Evolutionary conservation across 2,329 filamentous ascomycete genomes (phyloP).

Genomic region (Fusarium nygamai): DNA sequence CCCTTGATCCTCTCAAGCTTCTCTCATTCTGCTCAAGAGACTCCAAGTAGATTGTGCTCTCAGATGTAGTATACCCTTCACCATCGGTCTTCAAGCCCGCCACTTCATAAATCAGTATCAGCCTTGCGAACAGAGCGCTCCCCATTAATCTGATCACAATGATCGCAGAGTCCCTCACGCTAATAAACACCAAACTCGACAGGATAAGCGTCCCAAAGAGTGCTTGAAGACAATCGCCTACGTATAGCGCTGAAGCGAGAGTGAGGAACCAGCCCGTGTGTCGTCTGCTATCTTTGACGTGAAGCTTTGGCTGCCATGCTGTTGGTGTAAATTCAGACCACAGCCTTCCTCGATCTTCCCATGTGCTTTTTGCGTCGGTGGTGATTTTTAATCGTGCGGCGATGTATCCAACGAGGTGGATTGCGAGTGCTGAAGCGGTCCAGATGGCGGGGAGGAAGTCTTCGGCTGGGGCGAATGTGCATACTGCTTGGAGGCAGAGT

Average conservation of each 20-base stretch:
- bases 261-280: constrained; percentile 12
- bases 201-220: constrained; percentile 23
- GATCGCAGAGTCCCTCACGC: constrained; percentile 20
- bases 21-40: background rate
- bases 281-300: background rate
- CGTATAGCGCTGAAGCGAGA: constrained; percentile 10
- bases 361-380: background rate
- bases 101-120: constrained; percentile 20
- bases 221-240: constrained; percentile 21
- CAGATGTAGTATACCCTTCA: background rate
- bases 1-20: background rate
- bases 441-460: constrained; percentile 27
- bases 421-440: background rate
- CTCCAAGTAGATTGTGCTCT: background rate
- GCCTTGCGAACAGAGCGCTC: constrained; percentile 16
- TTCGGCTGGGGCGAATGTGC: constrained; percentile 21
- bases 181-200: constrained; percentile 30
- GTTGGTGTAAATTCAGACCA: constrained; percentile 11
- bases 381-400: constrained; percentile 3
- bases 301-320: constrained; percentile 2
- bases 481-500: constrained; percentile 23
- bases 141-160: constrained; percentile 19
- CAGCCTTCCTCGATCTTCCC: background rate
- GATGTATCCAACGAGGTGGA: constrained; percentile 2
- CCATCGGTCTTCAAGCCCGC: constrained; percentile 9